Evolutionary conservation across 179 eudicot genomes (phyloP).

Genomic region (Actinidia arguta): DNA sequence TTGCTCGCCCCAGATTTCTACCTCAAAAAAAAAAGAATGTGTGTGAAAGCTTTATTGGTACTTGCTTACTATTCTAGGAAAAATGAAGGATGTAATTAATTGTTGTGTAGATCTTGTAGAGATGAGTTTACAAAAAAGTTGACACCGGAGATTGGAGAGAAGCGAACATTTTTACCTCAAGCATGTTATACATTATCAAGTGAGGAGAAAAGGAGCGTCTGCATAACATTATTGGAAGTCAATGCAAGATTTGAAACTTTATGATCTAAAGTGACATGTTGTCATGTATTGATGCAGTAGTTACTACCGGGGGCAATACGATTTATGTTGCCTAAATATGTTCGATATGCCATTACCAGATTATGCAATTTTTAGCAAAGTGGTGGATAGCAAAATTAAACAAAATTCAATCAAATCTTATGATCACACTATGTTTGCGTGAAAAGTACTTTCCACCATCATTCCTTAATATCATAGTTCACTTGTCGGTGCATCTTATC

Average conservation of each 20-base stretch:
- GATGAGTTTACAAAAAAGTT: neutral
- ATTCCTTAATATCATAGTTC: neutral
- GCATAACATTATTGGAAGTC: neutral
- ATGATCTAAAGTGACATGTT: neutral
- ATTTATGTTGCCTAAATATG: neutral
- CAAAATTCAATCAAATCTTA: neutral
- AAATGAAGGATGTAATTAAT: constrained; percentile 1
- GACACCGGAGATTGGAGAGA: neutral
- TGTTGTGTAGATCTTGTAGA: neutral
- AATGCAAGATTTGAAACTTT: neutral
- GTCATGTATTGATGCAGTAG: neutral
- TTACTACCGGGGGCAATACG: neutral
- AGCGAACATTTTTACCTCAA: neutral
- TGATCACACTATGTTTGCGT: neutral
- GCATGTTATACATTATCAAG: neutral
- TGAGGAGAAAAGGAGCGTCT: neutral
- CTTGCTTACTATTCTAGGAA: neutral
- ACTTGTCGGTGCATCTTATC: neutral
- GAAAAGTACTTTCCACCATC: constrained; percentile 1
- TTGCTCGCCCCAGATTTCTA: no score
- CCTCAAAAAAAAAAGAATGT: neutral
- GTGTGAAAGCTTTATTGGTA: neutral
- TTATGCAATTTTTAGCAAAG: neutral
- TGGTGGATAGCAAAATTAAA: neutral
- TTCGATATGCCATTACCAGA: neutral